phyloP scores from a whole-genome alignment of 2,329 filamentous ascomycete genomes.

The Fusarium pseudoanthophilum region DNA sequence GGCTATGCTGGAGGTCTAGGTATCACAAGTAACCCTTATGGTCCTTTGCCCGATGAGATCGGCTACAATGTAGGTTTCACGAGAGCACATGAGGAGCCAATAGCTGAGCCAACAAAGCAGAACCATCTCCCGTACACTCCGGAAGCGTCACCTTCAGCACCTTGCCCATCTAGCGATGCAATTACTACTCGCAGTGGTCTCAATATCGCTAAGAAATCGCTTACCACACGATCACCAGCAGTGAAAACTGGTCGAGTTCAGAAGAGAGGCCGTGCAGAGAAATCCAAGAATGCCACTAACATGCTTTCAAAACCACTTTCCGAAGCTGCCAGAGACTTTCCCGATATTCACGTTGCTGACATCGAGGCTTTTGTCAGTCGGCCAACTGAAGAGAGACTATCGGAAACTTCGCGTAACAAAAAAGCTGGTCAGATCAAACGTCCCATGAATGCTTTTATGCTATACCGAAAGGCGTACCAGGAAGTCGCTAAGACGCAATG shows the following conservation, averaged over 20 bases:
- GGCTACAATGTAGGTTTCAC: slow-evolving; percentile 35
- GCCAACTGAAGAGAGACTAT: slow-evolving; percentile 70
- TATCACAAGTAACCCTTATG: slow-evolving; percentile 29
- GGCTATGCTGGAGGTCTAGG: slow-evolving; percentile 18
- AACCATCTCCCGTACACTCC: slow-evolving; percentile 52
- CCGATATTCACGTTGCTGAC: slow-evolving; percentile 73
- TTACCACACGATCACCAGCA: slow-evolving; percentile 11
- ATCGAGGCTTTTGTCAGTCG: slow-evolving; percentile 85
- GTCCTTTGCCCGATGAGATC: slow-evolving; percentile 35
- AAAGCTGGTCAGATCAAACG: slow-evolving; percentile 84
- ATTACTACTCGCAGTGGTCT: slow-evolving; percentile 54
- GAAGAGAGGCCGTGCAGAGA: slow-evolving; percentile 48
- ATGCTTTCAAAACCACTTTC: slow-evolving; percentile 76
- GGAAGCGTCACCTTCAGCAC: slow-evolving; percentile 61
- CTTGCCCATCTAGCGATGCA: slow-evolving; percentile 30
- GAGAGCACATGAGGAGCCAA: neutral
- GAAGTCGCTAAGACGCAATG: slow-evolving; percentile 86
- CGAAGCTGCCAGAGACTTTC: slow-evolving; percentile 72
- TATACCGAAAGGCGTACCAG: slow-evolving; percentile 93
- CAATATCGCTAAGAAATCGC: slow-evolving; percentile 42
- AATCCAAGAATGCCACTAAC: slow-evolving; percentile 49
- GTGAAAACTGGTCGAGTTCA: slow-evolving; percentile 38
- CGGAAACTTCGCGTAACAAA: slow-evolving; percentile 72
- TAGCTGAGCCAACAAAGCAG: slow-evolving; percentile 21
- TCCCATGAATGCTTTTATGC: slow-evolving; percentile 98